Evolutionary conservation across 129 eudicot species (phyloP).

Genomic region (Calendula officinalis): DNA sequence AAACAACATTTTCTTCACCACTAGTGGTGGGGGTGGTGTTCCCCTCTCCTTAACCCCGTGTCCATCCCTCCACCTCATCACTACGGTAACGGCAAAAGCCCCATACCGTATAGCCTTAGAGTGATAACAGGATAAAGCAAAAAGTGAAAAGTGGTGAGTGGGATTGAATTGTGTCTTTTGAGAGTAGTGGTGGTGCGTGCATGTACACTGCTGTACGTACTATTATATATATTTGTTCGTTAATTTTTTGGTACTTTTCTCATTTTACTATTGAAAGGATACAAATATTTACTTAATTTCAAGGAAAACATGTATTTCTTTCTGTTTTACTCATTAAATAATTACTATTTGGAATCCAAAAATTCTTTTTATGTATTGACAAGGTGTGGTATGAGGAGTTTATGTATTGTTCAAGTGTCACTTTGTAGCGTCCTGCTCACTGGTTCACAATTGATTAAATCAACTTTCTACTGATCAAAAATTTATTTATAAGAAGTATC

Average conservation of each 20-base stretch:
- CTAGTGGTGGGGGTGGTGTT: too few relatives aligned
- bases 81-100: too few relatives aligned
- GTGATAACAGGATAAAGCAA: not conserved
- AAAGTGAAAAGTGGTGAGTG: not conserved
- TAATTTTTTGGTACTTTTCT: constrained; percentile 4
- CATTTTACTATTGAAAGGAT: not conserved
- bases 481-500: too few relatives aligned
- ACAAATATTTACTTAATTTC: not conserved
- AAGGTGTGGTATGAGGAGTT: not conserved
- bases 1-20: too few relatives aligned
- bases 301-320: not conserved
- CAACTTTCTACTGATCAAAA: too few relatives aligned
- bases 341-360: too few relatives aligned
- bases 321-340: not conserved
- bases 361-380: not conserved
- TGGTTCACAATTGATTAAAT: too few relatives aligned
- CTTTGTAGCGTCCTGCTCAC: constrained; percentile 3
- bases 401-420: not conserved
- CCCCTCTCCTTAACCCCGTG: too few relatives aligned
- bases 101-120: too few relatives aligned
- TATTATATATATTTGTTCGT: constrained; percentile 10
- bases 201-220: constrained; percentile 18
- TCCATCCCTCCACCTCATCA: too few relatives aligned
- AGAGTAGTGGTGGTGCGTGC: constrained; percentile 32
- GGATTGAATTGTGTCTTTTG: constrained; percentile 3